Conservation (phyloP, 345 rosid species). For the Citrus mangshanensis region DNA sequence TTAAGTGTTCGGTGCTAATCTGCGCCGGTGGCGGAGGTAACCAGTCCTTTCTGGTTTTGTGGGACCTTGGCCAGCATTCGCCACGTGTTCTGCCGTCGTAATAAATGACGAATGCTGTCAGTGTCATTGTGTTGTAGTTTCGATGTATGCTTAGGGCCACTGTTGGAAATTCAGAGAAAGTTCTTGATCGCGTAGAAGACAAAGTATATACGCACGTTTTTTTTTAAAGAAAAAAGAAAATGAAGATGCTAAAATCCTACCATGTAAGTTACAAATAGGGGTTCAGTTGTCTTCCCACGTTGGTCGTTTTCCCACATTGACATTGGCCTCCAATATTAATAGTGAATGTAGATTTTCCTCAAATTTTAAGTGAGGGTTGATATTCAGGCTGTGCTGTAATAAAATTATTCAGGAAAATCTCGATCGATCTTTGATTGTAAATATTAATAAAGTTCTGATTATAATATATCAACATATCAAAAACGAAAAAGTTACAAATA, state of each 20-base stretch:
- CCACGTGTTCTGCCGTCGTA: slow-evolving; percentile 7
- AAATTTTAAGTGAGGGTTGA: no score
- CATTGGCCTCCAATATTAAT: no score
- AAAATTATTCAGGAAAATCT: fast-evolving
- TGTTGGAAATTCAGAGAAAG: not conserved
- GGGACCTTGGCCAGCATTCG: not conserved
- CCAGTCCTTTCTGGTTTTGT: not conserved
- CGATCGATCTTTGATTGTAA: fast-evolving
- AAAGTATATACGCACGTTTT: no score
- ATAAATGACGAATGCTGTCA: not conserved
- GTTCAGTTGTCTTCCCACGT: fast-evolving
- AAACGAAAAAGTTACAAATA: not conserved
- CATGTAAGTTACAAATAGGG: not conserved
- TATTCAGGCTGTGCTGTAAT: fast-evolving
- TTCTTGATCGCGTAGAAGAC: not conserved
- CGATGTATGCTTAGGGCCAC: not conserved
- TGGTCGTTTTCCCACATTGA: no score
- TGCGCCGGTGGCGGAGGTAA: slow-evolving; percentile 1
- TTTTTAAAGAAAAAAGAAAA: not conserved
- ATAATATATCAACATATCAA: no score
- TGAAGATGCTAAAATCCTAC: not conserved
- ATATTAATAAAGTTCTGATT: fast-evolving
- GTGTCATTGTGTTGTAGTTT: not conserved
- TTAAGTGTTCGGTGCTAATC: slow-evolving; percentile 4
- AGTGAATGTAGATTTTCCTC: fast-evolving